Percentiles rank a stretch among this genome's conserved stretches.
phyloP scores from a whole-genome alignment of 129 eudicot genomes.

The Smallanthus sonchifolius region DNA sequence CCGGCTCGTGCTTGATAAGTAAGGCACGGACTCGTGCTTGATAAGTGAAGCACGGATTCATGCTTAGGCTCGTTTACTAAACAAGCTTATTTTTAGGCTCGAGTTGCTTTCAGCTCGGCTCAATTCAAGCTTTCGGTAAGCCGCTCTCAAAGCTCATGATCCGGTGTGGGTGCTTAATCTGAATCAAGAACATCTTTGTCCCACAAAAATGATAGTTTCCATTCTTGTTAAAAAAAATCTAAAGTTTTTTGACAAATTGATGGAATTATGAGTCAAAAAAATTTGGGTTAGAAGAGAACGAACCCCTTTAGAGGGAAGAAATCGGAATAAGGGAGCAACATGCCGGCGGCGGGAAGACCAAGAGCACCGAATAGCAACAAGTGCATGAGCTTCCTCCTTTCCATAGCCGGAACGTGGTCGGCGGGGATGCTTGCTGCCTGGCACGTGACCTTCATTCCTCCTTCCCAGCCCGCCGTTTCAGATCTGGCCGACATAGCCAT shows the following conservation, averaged over 20 bases:
- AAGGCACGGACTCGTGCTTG: too few species aligned
- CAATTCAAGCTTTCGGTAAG: too few species aligned
- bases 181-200: not conserved
- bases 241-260: too few species aligned
- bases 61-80: too few species aligned
- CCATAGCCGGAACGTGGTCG: conserved; percentile 62
- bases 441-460: conserved; percentile 47
- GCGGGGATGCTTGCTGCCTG: conserved; percentile 62
- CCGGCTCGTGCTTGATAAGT: too few species aligned
- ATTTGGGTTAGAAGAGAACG: not conserved
- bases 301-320: conserved; percentile 63
- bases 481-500: conserved; percentile 19
- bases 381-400: conserved; percentile 62
- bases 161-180: not conserved
- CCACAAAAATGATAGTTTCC: not conserved
- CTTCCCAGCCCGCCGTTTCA: conserved; percentile 22
- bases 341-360: conserved; percentile 59
- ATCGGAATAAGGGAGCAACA: conserved; percentile 48
- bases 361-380: conserved; percentile 75
- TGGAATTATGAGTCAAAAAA: too few species aligned
- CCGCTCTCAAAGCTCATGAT: too few species aligned
- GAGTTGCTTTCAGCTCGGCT: too few species aligned
- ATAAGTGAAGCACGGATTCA: too few species aligned
- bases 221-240: not conserved
- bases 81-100: too few species aligned